Evolutionary conservation across 2,329 filamentous ascomycete genomes (phyloP), one percentile per base, ranked within the genome.

Genomic region (Sclerotinia subarctica): DNA sequence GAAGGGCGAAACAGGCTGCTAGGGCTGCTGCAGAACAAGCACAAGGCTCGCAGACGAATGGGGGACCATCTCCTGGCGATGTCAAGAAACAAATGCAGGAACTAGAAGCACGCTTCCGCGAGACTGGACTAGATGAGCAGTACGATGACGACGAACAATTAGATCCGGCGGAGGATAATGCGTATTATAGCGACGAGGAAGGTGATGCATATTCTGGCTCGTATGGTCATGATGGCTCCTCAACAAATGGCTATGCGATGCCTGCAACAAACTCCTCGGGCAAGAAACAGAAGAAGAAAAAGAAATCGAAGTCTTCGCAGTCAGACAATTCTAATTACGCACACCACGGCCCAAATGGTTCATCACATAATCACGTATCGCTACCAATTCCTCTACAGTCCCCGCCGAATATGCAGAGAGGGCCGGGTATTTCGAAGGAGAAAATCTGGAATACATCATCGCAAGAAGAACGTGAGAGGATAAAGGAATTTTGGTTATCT

Each of bases 371-470:
- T 65, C 73, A 76, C 52, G 68, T 73, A 65, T 70, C 74, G 21
- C 70, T 79, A 69, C 77, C 78, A 70, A 73, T 76, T 42, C 74
- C 78, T 54, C 75, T 81, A 68, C 57, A 66, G 26, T 32, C 51
- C n/a, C 77, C 81, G 64, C 79, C 80, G 59, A 78, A 78, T 19
- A 79, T 80, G 63, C 76, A 82, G 38, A 70, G 73, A 70, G 74
- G 75, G 13, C 74, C 75, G n/a, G 77, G 77, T 49, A 78, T 78
- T 57, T 78, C 77, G 35, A 77, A 90, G 76, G 92, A 95, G 77
- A 94, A 93, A 79, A 97, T 99, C 79, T 99, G 95, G 95, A 97
- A 97, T 77, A 97, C 93, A 3, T 95, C 92, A 69, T 95, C 92
- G 13, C 88, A 92, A 73, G 93, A 98, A 79, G 95, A 99, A 81